Evolutionary conservation across 2,329 filamentous ascomycete species (phyloP).

Genomic region (Beauveria caledonica): DNA sequence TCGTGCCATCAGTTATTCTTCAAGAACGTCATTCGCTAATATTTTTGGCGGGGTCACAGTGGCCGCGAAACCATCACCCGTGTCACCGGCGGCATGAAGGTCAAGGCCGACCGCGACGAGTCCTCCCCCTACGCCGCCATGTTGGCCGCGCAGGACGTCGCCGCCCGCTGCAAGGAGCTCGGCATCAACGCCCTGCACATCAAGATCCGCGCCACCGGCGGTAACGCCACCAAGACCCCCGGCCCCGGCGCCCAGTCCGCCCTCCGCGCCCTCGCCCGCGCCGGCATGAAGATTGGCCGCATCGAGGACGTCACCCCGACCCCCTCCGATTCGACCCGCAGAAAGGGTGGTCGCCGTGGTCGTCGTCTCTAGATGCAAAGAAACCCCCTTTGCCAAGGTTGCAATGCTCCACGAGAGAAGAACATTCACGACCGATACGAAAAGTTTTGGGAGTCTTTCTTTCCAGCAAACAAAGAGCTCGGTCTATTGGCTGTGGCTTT

Average conservation of each 20-base stretch:
- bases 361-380: slow-evolving; percentile 72
- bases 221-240: slow-evolving; percentile 99
- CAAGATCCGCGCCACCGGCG: slow-evolving; percentile 99
- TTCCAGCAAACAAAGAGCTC: neutral
- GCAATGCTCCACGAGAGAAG: slow-evolving; percentile 1
- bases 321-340: slow-evolving; percentile 96
- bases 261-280: slow-evolving; percentile 95
- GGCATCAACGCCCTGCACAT: slow-evolving; percentile 92
- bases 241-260: slow-evolving; percentile 98
- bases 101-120: slow-evolving; percentile 99
- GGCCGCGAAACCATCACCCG: slow-evolving; percentile 99
- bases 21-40: slow-evolving; percentile 18
- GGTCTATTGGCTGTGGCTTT: slow-evolving; percentile 8
- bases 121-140: slow-evolving; percentile 99
- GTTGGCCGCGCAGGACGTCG: slow-evolving; percentile 99
- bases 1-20: too few species aligned
- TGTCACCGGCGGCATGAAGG: slow-evolving; percentile 99
- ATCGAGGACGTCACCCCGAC: slow-evolving; percentile 99
- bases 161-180: slow-evolving; percentile 68
- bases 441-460: neutral
- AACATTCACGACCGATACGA: neutral
- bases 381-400: neutral
- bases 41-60: slow-evolving; percentile 41
- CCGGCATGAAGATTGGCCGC: slow-evolving; percentile 99
- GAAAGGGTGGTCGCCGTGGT: slow-evolving; percentile 99